Conservation (phyloP, 176 grass and related monocot species). For the Puccinellia tenuiflora region DNA sequence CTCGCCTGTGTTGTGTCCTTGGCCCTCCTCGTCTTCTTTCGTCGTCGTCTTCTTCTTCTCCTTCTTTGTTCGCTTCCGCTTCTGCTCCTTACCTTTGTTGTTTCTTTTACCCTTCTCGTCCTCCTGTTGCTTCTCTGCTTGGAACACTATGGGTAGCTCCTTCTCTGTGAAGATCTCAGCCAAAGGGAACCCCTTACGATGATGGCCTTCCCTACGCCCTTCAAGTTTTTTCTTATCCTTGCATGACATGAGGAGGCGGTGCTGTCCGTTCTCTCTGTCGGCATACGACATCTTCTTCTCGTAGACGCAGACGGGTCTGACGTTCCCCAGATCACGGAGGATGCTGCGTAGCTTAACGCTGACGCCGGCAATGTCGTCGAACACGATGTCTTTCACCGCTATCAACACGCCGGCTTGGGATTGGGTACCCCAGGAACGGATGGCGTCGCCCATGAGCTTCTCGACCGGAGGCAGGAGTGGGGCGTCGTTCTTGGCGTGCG, state of each 20-base stretch:
- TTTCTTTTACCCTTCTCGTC: background rate
- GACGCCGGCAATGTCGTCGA: background rate
- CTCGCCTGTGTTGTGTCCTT: background rate
- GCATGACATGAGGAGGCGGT: background rate
- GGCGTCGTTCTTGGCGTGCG: background rate
- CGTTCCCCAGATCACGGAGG: background rate
- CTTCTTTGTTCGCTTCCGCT: background rate
- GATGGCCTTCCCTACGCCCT: no score
- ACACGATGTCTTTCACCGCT: background rate
- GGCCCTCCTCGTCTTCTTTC: background rate
- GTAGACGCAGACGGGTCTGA: background rate
- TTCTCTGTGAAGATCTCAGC: background rate
- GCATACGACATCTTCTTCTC: background rate
- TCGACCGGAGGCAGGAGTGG: background rate
- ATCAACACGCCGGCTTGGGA: background rate
- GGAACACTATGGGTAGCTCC: background rate
- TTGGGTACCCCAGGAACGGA: background rate
- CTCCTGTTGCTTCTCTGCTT: background rate
- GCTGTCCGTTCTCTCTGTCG: background rate
- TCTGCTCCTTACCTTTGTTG: background rate
- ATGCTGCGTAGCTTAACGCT: background rate
- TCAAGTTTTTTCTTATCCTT: background rate
- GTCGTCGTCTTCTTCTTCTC: no score
- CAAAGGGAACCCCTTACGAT: background rate
- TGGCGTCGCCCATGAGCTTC: conserved; percentile 6